Conservation (phyloP, 345 rosid genomes). For the Lepidium aucheri region DNA sequence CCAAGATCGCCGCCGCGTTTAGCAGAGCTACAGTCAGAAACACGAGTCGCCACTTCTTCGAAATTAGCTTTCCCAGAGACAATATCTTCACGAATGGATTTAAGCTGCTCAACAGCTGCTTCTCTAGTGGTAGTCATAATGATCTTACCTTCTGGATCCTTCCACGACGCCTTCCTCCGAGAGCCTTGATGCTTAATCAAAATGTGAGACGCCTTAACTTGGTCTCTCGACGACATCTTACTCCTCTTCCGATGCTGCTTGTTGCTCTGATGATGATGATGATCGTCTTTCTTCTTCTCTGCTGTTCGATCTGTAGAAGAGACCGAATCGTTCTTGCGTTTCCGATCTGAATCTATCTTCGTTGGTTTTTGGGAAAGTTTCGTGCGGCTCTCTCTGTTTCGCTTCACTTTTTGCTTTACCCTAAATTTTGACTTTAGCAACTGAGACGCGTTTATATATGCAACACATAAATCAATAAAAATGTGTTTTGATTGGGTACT, state of each 20-base stretch:
- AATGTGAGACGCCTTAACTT: constrained; percentile 84
- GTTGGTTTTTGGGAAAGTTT: not conserved
- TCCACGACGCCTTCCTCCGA: constrained; percentile 91
- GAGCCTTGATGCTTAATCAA: constrained; percentile 94
- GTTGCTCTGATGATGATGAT: not conserved
- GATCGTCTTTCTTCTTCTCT: constrained; percentile 18
- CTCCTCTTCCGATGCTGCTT: constrained; percentile 37
- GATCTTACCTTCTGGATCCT: constrained; percentile 86
- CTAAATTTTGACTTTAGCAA: not conserved
- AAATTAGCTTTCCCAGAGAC: constrained; percentile 71
- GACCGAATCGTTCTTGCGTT: constrained; percentile 41
- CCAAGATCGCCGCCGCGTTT: constrained; percentile 97
- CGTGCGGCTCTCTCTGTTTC: constrained; percentile 12
- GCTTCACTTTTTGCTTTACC: not conserved
- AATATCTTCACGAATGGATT: constrained; percentile 65
- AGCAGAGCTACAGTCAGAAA: constrained; percentile 95
- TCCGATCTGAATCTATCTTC: constrained; percentile 55
- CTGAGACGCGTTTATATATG: not conserved
- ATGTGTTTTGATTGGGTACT: no score
- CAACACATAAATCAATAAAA: not conserved
- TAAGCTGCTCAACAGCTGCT: constrained; percentile 64
- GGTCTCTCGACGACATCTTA: constrained; percentile 33
- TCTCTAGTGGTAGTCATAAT: constrained; percentile 63
- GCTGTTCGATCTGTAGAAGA: constrained; percentile 35
- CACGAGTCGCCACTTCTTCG: constrained; percentile 63